Base-by-base conservation (phyloP, 192 early-diverging fungal genomes). In the Podila clonocystis region DNA sequence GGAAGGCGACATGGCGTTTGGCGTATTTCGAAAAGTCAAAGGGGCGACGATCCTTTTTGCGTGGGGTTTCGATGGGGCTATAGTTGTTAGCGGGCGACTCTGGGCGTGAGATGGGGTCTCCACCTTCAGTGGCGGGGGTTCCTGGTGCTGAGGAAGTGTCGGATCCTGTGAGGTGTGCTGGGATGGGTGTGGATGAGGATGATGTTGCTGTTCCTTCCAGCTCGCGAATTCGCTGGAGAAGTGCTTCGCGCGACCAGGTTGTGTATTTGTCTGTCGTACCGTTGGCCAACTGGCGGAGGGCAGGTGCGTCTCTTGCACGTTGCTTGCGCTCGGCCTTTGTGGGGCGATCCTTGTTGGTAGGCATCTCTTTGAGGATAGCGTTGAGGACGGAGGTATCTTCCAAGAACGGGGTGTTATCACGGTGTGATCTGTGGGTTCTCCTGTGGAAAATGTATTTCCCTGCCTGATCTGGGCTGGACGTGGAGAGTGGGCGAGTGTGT, bases 11-110 rank as follows among this genome's bases (percentile, higher is more conserved):
- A 52, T 89, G 90, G 36, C 95, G 90, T 63, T 91, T 85, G 31
- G 93, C 82, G 66, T 97, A 93, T 64, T 88, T 88, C 29, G 84
- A 71, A 87, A 96, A 95, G 70, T 97, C 93, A 72, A 98, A 96
- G 1, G 76, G 85, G 50, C 86, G 82, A 55, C 59, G 63, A 58
- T 74, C 83, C 67, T 74, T 77, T 29, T 60, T 48, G 24, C 65
- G 50, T 11, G 70, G 77, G 5, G 70, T 80, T 50, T 80, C 77
- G 33, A 73, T 80, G 2, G 77, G 30, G 29, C 63, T 64, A 26
- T 65, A 80, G 28, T 13, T 22, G 9, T 57, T 11, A 1, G 68
- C 20, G 13, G 70, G 70, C 2, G 70, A 72, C 4, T 68, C 66
- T 31, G 73, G 61, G 19, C 58, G 65, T 1, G 66, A 75, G 20